Evolutionary conservation across 164 flowering plant species (phyloP).

Genomic region (Houttuynia cordata): DNA sequence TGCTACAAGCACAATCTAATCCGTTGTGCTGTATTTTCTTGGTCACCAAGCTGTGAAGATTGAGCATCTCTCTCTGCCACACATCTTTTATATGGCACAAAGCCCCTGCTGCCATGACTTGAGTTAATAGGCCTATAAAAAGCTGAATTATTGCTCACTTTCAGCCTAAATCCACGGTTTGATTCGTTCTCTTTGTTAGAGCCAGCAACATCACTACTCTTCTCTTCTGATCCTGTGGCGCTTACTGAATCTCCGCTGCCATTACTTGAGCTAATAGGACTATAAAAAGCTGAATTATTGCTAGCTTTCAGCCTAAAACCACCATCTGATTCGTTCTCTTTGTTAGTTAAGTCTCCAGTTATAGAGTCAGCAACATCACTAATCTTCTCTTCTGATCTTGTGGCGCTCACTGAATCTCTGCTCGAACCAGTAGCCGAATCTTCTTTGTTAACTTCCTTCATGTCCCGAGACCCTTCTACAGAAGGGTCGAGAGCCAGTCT

Average conservation of each 20-base stretch:
- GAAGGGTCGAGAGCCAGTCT: not conserved
- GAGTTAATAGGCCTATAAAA: not conserved
- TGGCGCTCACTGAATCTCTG: not conserved
- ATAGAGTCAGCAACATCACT: not conserved
- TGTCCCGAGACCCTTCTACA: not conserved
- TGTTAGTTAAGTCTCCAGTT: too few relatives aligned
- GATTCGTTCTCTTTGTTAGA: too few relatives aligned
- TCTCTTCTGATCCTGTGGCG: not conserved
- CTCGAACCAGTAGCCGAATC: not conserved
- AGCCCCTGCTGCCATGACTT: not conserved
- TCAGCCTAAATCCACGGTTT: not conserved
- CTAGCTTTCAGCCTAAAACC: not conserved
- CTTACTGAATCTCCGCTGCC: not conserved
- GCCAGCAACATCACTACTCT: not conserved
- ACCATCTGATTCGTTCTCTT: too few relatives aligned
- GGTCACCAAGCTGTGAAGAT: slow-evolving; percentile 12
- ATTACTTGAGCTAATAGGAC: not conserved
- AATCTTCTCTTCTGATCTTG: not conserved
- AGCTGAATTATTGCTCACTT: not conserved
- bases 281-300: not conserved
- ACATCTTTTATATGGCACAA: slow-evolving; percentile 41
- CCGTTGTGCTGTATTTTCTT: slow-evolving; percentile 26
- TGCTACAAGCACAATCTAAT: slow-evolving; percentile 26
- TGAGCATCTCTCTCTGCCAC: slow-evolving; percentile 26
- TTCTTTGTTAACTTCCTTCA: not conserved